phyloP scores from a whole-genome alignment of 805 yeast genomes.

The Zygoascus biomembranicola region DNA sequence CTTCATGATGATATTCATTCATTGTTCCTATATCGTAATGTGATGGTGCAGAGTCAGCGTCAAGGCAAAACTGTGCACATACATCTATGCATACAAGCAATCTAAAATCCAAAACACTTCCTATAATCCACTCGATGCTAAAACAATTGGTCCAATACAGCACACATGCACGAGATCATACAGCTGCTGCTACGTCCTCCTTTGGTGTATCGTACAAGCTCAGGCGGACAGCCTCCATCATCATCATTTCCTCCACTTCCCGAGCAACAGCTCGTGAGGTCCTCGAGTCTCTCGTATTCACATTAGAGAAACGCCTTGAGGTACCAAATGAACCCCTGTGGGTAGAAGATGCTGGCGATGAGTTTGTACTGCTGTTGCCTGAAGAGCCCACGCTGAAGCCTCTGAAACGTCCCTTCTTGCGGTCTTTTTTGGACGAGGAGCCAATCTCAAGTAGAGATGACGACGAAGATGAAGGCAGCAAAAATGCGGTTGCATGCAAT shows the following conservation, averaged over 20 bases:
- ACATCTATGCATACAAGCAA: neutral
- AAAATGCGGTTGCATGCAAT: constrained; percentile 71
- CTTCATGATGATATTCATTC: neutral
- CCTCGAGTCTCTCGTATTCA: neutral
- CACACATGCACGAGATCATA: neutral
- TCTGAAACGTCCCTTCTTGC: constrained; percentile 17
- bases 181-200: neutral
- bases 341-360: constrained; percentile 4
- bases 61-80: neutral
- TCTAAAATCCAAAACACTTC: no score
- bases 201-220: constrained; percentile 34
- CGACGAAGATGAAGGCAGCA: constrained; percentile 29
- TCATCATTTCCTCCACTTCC: constrained; percentile 66
- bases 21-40: neutral
- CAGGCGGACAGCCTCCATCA: constrained; percentile 73
- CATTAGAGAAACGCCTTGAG: neutral
- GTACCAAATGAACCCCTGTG: constrained; percentile 5
- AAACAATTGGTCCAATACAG: neutral
- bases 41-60: neutral
- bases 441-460: neutral
- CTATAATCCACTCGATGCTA: no score
- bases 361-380: neutral
- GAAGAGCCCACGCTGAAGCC: constrained; percentile 9
- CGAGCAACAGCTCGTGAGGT: constrained; percentile 9
- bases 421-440: constrained; percentile 3